phyloP scores from a whole-genome alignment of 2,329 filamentous ascomycete genomes.

The Cladorrhinum sp. region DNA sequence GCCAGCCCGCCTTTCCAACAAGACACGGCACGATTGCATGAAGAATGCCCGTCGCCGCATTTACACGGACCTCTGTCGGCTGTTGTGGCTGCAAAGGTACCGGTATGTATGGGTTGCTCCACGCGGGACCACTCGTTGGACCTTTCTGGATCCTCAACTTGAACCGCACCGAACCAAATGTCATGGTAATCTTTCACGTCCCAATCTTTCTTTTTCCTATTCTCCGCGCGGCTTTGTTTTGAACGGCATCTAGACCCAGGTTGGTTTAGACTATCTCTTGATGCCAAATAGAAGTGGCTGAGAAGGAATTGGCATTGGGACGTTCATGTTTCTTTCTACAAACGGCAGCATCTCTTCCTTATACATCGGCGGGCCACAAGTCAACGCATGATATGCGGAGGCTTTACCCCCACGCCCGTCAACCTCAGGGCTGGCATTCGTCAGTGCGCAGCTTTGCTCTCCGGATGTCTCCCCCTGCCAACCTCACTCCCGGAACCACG shows the following conservation, averaged over 20 bases:
- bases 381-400: neutral
- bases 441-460: conserved; percentile 3
- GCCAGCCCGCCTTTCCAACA: too few relatives aligned
- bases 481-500: conserved; percentile 21
- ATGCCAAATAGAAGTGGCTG: too few relatives aligned
- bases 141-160: neutral
- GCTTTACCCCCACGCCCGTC: neutral
- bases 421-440: neutral
- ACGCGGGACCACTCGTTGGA: neutral
- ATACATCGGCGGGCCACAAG: too few relatives aligned
- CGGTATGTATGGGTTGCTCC: too few relatives aligned
- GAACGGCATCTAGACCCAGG: too few relatives aligned
- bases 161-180: neutral
- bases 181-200: neutral
- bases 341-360: too few relatives aligned
- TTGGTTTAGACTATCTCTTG: too few relatives aligned
- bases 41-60: conserved; percentile 5
- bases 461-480: neutral
- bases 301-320: too few relatives aligned
- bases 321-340: too few relatives aligned
- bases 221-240: too few relatives aligned
- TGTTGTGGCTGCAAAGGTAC: too few relatives aligned
- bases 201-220: too few relatives aligned
- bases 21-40: neutral
- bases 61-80: conserved; percentile 10